phyloP scores from a whole-genome alignment of 805 yeast genomes.

The Sungouiozyma ichnusensis region DNA sequence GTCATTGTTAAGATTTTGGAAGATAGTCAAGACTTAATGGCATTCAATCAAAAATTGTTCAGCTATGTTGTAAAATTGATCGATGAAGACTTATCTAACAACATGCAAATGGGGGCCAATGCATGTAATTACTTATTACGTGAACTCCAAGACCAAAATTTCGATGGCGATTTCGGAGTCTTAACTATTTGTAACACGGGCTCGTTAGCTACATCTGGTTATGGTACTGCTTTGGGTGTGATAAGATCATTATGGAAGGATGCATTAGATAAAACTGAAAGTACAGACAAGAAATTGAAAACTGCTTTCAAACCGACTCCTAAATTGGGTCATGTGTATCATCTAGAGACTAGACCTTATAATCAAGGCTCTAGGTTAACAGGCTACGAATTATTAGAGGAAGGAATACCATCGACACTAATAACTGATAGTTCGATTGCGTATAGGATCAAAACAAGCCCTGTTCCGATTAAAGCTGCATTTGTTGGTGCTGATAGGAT shows the following conservation, averaged over 20 bases:
- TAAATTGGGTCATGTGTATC: conserved; percentile 61
- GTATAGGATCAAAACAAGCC: conserved; percentile 41
- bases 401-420: conserved; percentile 76
- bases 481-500: conserved; percentile 95
- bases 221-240: conserved; percentile 93
- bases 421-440: conserved; percentile 90
- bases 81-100: conserved; percentile 70
- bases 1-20: conserved; percentile 29
- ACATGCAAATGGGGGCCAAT: conserved; percentile 64
- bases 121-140: conserved; percentile 62
- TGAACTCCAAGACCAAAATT: conserved; percentile 36
- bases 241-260: conserved; percentile 58
- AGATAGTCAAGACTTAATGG: conserved; percentile 17
- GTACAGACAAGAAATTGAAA: conserved; percentile 19
- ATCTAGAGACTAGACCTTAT: conserved; percentile 92
- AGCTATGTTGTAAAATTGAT: conserved; percentile 46
- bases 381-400: conserved; percentile 81
- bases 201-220: conserved; percentile 92
- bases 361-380: conserved; percentile 93
- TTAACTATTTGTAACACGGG: conserved; percentile 95
- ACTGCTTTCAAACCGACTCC: conserved; percentile 25
- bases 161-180: conserved; percentile 61
- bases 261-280: conserved; percentile 23
- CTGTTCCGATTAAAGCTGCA: conserved; percentile 69
- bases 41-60: conserved; percentile 26